Base-by-base conservation (phyloP, 768 basidiomycete species). In the Lactifluus hygrophoroides region DNA sequence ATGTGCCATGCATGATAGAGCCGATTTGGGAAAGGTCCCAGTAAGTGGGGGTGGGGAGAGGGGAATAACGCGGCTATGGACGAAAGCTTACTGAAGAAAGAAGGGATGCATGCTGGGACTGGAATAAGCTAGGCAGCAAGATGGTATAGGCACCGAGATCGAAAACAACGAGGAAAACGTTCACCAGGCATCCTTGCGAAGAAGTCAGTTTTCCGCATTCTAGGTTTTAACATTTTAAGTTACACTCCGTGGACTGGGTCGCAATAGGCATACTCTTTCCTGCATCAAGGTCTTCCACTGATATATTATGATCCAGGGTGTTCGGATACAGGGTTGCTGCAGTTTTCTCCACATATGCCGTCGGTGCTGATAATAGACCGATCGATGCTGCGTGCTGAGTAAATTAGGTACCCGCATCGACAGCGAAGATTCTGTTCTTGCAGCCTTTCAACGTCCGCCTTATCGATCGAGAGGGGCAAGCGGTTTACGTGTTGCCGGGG, bases 181-280 rank as follows among this genome's bases (percentile, higher is more conserved):
- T 42, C 38, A 19, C 19, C 37, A 19, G 19, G 8, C 5, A 21
- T 38, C 37, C 25, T 37, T 38, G 30, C 23, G 27, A 30, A 32
- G 45, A 42, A 42, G 19, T 19, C 32, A 48, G n/a, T 27, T 34
- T 34, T n/a, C 51, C 32, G 25, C 16, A 38, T 47, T 58, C 57
- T 54, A 54, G 40, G 57, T 58, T 58, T 58, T 47, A 58, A 27
- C 40, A 34, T 58, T 58, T 58, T 58, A 58, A 28, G 57, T 54
- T 58, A 19, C 32, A 23, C 44, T 34, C 7, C 3, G 32, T 23
- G 9, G 25, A 30, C 23, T n/a, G 35, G 28, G 8, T 23, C 37
- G 5, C 51, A 30, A 46, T 27, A 46, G 45, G 57, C n/a, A 52
- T 11, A 45, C 51, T 6, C 38, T 54, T 47, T 58, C 57, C 35